Percentiles rank a stretch among this genome's conserved stretches.
phyloP scores from a whole-genome alignment of 2,329 filamentous ascomycete genomes.

The Pseudogymnoascus sp. region DNA sequence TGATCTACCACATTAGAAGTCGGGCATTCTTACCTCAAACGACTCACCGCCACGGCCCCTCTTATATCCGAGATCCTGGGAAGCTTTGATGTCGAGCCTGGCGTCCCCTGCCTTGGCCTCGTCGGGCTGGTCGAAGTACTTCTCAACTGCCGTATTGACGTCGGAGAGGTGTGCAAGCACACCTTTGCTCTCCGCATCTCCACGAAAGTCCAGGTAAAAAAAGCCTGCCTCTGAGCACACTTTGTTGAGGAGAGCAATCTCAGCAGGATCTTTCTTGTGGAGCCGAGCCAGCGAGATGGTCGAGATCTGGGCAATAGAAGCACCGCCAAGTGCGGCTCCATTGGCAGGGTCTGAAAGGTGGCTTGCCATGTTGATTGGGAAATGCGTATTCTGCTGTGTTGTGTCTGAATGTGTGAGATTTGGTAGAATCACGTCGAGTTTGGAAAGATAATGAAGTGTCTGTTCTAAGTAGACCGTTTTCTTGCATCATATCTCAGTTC shows the following conservation, averaged over 20 bases:
- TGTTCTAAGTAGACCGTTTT: constrained; percentile 4
- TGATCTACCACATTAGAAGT: neutral
- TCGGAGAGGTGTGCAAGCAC: constrained; percentile 11
- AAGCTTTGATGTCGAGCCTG: constrained; percentile 18
- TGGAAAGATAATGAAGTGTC: neutral
- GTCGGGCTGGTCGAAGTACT: constrained; percentile 17
- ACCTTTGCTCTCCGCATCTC: constrained; percentile 14
- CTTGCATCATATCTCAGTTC: neutral
- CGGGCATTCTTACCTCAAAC: constrained; percentile 15
- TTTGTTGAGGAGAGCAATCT: constrained; percentile 12
- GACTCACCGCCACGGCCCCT: constrained; percentile 14
- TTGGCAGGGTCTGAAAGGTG: constrained; percentile 12
- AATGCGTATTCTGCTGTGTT: neutral
- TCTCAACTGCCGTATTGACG: constrained; percentile 14
- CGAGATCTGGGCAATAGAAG: constrained; percentile 13
- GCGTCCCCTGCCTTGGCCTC: constrained; percentile 13
- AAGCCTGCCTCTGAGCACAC: constrained; percentile 15
- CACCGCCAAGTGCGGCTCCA: constrained; percentile 12
- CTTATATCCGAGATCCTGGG: constrained; percentile 19
- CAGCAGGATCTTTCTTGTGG: constrained; percentile 14
- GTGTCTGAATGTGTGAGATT: neutral
- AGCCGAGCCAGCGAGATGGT: constrained; percentile 15
- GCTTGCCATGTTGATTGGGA: constrained; percentile 12
- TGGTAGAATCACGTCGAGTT: neutral
- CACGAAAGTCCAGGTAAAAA: constrained; percentile 19